Evolutionary conservation across 2,329 filamentous ascomycete genomes (phyloP), one percentile per base, ranked within the genome.

Genomic region (Scytalidium sp.): DNA sequence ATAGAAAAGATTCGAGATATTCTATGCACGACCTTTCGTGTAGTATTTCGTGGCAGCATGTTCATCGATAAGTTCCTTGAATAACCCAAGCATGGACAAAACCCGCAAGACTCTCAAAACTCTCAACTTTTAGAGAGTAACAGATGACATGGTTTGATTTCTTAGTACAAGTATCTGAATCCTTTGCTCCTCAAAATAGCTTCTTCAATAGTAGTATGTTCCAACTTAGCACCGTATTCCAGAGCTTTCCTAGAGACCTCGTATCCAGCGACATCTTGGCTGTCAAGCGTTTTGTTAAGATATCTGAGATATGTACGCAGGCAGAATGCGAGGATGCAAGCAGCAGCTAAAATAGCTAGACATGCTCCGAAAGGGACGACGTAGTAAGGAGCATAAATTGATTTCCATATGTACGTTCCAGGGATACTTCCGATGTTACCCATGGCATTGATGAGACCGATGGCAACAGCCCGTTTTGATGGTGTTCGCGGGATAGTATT

Each of bases 391-490:
- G 19, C 48, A 36, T 50, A 50, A 13, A 9, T n/a, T 8, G 19
- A 15, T 9, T 19, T 51, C 52, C 52, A 56, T 43, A 56, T 54
- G 25, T 54, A 54, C 32, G 50, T 45, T 9, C 44, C 53, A 22
- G 43, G 50, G 3, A 56, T 52, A n/a, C 50, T 51, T 11, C 43
- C 53, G 19, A 51, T 49, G n/a, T 55, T 55, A 13, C 47, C 51
- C 11, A 20, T 29, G 2, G 45, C 40, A 40, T 55, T 55, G 9
- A 51, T 46, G 22, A 54, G 19, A 22, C 51, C 51, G 25, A 55
- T 53, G 3, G 53, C 47, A 3, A 49, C 53, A 3, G 53, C 53
- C 19, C 51, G 49, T 25, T 55, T 55, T 19, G 44, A 41, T 11
- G 25, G 44, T 9, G 51, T 44, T 19, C 36, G 23, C 21, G 47